Conservation (phyloP, 495 filamentous ascomycete species). For the Neurospora sp. region DNA sequence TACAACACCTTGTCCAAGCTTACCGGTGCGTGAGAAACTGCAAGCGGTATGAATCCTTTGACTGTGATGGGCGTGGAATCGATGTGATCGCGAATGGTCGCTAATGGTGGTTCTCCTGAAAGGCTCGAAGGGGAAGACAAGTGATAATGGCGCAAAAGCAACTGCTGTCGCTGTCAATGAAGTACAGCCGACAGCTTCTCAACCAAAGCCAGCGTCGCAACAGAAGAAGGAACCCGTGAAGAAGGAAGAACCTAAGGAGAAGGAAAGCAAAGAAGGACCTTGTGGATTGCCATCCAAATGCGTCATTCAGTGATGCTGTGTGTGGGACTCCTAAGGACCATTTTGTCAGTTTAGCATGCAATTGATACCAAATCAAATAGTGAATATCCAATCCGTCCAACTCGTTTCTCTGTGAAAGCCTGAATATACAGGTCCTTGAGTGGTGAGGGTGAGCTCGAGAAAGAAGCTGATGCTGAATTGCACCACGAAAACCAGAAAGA, state of each 20-base stretch:
- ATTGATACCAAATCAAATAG: neutral
- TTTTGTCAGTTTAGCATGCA: neutral
- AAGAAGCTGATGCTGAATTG: neutral
- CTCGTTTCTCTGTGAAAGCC: neutral
- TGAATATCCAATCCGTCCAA: neutral
- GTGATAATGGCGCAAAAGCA: neutral
- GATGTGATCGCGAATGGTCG: neutral
- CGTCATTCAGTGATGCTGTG: slow-evolving; percentile 6
- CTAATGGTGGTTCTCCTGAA: slow-evolving; percentile 12
- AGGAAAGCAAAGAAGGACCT: slow-evolving; percentile 10
- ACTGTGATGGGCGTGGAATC: slow-evolving; percentile 13
- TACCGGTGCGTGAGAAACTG: slow-evolving; percentile 48
- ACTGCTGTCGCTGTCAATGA: neutral
- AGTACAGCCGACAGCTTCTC: neutral
- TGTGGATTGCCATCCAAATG: slow-evolving; percentile 16
- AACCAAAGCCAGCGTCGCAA: neutral
- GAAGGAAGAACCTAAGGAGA: neutral
- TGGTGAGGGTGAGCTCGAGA: neutral
- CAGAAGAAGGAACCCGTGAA: neutral
- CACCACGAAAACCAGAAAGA: neutral
- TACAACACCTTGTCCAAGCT: slow-evolving; percentile 68
- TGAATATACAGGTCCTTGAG: neutral
- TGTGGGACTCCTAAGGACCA: no score
- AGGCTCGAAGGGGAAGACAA: neutral
- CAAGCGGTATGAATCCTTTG: slow-evolving; percentile 52